Conservation (phyloP, 805 yeast genomes). For the Spathaspora hagerdaliae region DNA sequence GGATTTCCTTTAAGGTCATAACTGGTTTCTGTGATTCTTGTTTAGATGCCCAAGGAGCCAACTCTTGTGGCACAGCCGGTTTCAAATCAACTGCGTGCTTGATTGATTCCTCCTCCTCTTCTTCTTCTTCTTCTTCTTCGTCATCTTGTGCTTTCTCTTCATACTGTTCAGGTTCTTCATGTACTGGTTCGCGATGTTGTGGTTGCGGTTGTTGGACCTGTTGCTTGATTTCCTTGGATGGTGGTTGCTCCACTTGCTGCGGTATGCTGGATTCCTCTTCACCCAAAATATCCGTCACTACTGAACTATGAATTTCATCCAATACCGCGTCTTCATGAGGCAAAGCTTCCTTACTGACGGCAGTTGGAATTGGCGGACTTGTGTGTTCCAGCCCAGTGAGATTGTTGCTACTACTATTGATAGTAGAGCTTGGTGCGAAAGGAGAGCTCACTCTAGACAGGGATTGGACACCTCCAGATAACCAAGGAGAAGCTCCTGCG, state of each 20-base stretch:
- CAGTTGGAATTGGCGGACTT: background rate
- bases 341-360: slow-evolving; percentile 1
- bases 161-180: background rate
- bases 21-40: slow-evolving; percentile 25
- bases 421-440: slow-evolving; percentile 23
- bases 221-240: background rate
- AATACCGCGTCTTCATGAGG: slow-evolving; percentile 27
- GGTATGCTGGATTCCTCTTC: slow-evolving; percentile 15
- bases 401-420: slow-evolving; percentile 1
- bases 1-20: slow-evolving; percentile 50
- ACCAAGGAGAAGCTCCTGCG: slow-evolving; percentile 43
- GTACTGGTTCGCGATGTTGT: slow-evolving; percentile 4
- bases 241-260: slow-evolving; percentile 1
- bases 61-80: slow-evolving; percentile 11
- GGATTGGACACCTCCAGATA: slow-evolving; percentile 24
- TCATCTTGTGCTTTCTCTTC: background rate
- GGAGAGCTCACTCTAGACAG: slow-evolving; percentile 39
- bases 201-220: background rate
- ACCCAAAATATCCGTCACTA: slow-evolving; percentile 36
- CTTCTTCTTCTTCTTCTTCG: background rate
- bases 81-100: slow-evolving; percentile 6
- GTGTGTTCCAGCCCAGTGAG: background rate
- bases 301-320: slow-evolving; percentile 35
- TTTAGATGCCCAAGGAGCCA: slow-evolving; percentile 56
- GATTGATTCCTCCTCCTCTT: slow-evolving; percentile 1